These are phyloP conservation scores for Pseudogymnoascus sp. DNA, from an alignment of 2,329 filamentous ascomycete genomes.

Conservation along the genomic window DNA sequence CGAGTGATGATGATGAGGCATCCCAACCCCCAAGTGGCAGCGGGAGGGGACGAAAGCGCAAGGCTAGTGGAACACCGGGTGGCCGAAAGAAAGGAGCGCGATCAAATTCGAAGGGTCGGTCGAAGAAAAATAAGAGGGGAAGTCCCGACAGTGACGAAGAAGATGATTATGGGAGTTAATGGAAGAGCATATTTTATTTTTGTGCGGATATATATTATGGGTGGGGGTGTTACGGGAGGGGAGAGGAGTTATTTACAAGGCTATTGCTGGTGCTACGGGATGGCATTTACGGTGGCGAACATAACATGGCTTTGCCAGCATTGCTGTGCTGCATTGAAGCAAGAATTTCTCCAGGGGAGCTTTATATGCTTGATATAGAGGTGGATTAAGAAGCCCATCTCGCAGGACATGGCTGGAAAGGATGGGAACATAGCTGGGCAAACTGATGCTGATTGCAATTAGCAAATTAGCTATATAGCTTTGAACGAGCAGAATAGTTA, in stretches of 20 bases:
- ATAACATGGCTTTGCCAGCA: neutral
- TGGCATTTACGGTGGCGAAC: constrained; percentile 4
- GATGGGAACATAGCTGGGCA: neutral
- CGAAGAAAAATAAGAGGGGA: constrained; percentile 34
- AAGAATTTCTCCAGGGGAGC: neutral
- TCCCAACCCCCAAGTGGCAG: constrained; percentile 44
- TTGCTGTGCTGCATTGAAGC: neutral
- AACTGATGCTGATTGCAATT: neutral
- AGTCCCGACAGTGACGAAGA: constrained; percentile 31
- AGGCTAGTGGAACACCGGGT: constrained; percentile 36
- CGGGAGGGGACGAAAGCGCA: constrained; percentile 29
- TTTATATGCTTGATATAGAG: constrained; percentile 3
- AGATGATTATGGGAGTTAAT: constrained; percentile 3
- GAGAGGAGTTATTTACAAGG: neutral
- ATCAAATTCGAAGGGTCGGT: constrained; percentile 44
- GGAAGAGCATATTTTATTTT: neutral
- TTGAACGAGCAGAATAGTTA: constrained; percentile 1
- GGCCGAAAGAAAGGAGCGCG: constrained; percentile 52
- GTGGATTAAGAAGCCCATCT: constrained; percentile 7
- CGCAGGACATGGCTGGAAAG: constrained; percentile 3
- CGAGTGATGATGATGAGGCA: constrained; percentile 39
- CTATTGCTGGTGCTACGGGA: neutral
- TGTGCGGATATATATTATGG: neutral
- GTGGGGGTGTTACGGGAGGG: neutral
- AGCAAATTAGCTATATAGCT: neutral